Conservation (phyloP, 768 basidiomycete species). For the Hygrocybe punicea region DNA sequence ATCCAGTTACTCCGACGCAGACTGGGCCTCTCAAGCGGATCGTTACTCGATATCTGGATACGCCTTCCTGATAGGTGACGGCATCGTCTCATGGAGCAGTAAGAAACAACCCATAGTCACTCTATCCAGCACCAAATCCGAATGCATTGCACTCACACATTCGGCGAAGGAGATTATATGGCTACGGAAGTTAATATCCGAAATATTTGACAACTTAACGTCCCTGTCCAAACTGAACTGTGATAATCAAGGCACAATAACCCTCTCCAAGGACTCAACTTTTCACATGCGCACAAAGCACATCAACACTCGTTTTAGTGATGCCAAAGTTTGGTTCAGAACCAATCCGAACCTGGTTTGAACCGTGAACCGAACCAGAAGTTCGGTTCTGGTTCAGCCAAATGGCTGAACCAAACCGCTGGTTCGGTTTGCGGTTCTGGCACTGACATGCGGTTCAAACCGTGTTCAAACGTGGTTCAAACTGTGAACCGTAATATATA, state of each 20-base stretch:
- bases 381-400: too few relatives aligned
- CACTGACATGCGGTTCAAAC: too few relatives aligned
- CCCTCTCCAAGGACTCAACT: not conserved
- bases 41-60: not conserved
- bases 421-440: too few relatives aligned
- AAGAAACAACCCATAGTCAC: constrained; percentile 19
- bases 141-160: constrained; percentile 15
- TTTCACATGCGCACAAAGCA: constrained; percentile 2
- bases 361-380: too few relatives aligned
- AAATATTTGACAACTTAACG: constrained; percentile 9
- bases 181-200: constrained; percentile 21
- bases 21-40: constrained; percentile 6
- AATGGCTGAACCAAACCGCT: too few relatives aligned
- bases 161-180: constrained; percentile 11
- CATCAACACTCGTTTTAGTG: constrained; percentile 18
- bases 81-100: not conserved
- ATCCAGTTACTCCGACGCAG: constrained; percentile 10
- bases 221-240: not conserved
- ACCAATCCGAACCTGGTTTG: too few relatives aligned
- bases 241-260: not conserved
- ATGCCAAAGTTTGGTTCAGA: too few relatives aligned
- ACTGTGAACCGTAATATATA: too few relatives aligned
- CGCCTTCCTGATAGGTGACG: constrained; percentile 3
- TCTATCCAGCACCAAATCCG: constrained; percentile 14
- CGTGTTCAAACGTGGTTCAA: too few relatives aligned